Base-by-base conservation (phyloP, 1,139 yeast species). In the Magnusiomyces magnusii region DNA sequence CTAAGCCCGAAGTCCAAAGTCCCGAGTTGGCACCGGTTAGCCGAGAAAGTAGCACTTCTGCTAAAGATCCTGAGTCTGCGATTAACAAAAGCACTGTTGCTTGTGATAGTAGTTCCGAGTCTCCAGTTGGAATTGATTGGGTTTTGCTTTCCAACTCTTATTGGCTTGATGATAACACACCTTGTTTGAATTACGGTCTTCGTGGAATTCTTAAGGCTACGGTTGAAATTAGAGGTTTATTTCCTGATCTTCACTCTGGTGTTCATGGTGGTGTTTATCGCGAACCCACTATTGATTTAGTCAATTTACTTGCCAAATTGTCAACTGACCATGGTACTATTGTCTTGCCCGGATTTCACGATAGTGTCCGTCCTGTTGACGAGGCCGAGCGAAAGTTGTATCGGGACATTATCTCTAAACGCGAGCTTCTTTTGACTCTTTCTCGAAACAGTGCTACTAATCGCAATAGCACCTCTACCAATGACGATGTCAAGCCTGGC, bases 191-290 rank as follows among this genome's bases (percentile, higher is more conserved):
- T 68, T 93, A 92, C 71, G 99, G 99, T 0, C 77, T 93, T 60
- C 80, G 99, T 69, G 99, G 99, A 52, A 93, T 92, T 5, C 79
- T 93, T 44, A 87, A 90, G 71, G 87, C 91, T 1, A 77, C 84
- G n/a, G 80, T 93, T 1, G 82, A 82, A 47, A 78, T 93, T 19
- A 76, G 77, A 58, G 84, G 92, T 56, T 90, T 83, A 61, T 80
- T 79, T 62, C 96, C 96, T 0, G 98, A 93, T 73, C 78, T 96
- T 62, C 99, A 93, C 68, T 90, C 97, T 0, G 99, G 99, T 62
- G 95, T 93, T 19, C 96, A 92, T 73, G 99, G 99, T 54, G 99
- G 98, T 61, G 85, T 87, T 10, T 82, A 83, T 65, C 79, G 87
- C 60, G 99, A 93, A 66, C 98, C 99, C 1, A 85, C 95, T 0